Conservation (phyloP, 2,329 filamentous ascomycete species). For the Pestalotiopsis fici region DNA sequence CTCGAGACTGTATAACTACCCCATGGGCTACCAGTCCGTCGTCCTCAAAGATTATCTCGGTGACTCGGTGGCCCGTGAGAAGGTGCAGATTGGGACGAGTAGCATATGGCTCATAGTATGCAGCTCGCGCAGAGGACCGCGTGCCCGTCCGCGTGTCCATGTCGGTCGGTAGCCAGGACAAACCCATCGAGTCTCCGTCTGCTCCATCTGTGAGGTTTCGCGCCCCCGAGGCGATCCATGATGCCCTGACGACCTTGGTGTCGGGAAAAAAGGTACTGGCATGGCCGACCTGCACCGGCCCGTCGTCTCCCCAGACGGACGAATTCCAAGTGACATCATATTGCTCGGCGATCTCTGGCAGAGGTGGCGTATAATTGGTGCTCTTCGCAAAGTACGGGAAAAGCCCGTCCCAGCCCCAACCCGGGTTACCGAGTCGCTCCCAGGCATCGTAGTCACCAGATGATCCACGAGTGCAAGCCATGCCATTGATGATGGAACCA, state of each 20-base stretch:
- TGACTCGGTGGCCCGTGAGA: conserved; percentile 4
- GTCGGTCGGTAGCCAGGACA: not conserved
- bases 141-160: conserved; percentile 5
- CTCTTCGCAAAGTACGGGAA: conserved; percentile 30
- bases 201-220: not conserved
- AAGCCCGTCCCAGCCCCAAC: conserved; percentile 37
- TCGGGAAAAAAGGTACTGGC: conserved; percentile 5
- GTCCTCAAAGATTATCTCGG: not conserved
- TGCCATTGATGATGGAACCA: conserved; percentile 21
- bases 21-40: not conserved
- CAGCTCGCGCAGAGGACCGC: conserved; percentile 6
- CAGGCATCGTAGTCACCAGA: conserved; percentile 34
- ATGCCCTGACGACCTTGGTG: not conserved
- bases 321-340: conserved; percentile 13
- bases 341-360: not conserved
- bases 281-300: conserved; percentile 9
- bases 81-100: conserved; percentile 7
- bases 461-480: conserved; percentile 27
- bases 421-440: conserved; percentile 35
- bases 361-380: conserved; percentile 9
- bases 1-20: not conserved
- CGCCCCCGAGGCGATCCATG: not conserved
- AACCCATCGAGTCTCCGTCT: not conserved
- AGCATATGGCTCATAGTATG: conserved; percentile 9
- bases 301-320: not conserved